Evolutionary conservation across 306 rosid species (phyloP).

Genomic region (Rosa lucieae): DNA sequence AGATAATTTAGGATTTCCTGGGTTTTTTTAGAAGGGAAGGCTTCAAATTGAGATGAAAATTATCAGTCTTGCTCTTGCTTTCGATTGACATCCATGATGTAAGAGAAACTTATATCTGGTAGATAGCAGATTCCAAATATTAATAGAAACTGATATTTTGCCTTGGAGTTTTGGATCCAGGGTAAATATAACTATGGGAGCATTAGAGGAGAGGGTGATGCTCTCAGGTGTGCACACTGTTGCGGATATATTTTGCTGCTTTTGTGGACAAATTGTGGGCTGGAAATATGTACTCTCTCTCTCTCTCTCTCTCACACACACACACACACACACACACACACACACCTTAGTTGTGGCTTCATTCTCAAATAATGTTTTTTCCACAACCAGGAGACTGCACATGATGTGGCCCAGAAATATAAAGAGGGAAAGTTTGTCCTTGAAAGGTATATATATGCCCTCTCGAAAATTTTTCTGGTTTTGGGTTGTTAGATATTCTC

Average conservation of each 20-base stretch:
- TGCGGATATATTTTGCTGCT: constrained; percentile 82
- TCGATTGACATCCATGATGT: background rate
- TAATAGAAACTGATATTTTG: background rate
- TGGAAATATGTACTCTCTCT: constrained; percentile 84
- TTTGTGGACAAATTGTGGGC: constrained; percentile 89
- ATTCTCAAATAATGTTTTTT: background rate
- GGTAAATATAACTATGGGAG: constrained; percentile 63
- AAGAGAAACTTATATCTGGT: background rate
- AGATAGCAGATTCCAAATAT: constrained; percentile 15
- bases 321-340: background rate
- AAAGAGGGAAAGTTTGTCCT: constrained; percentile 94
- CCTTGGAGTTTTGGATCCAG: constrained; percentile 30
- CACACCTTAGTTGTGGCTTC: background rate
- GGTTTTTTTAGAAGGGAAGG: too few species aligned
- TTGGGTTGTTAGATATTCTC: background rate
- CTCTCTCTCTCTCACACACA: constrained; percentile 14
- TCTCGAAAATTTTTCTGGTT: background rate
- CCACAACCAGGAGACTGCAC: constrained; percentile 66
- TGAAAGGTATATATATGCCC: constrained; percentile 60
- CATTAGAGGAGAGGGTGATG: constrained; percentile 72
- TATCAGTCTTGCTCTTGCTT: background rate
- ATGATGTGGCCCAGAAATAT: constrained; percentile 78
- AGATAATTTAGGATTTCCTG: background rate
- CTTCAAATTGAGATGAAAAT: background rate
- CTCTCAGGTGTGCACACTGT: constrained; percentile 82